These are phyloP conservation scores for Rhizopogon sp. DNA, from an alignment of 768 basidiomycete species.

Conservation along the genomic window DNA sequence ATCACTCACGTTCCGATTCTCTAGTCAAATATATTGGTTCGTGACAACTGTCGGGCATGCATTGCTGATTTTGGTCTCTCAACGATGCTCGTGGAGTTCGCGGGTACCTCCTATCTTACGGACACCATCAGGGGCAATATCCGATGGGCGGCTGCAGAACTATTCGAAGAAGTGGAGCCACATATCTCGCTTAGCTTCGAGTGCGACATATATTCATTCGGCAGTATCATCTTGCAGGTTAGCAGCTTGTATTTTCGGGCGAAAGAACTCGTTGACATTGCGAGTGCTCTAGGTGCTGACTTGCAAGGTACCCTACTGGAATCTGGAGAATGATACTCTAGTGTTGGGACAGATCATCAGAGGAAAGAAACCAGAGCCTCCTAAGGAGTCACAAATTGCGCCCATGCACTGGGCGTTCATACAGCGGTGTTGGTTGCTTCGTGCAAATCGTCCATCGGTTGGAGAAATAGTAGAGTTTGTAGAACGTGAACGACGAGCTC, in stretches of 20 bases:
- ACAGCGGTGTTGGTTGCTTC: background rate
- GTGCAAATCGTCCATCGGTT: too few relatives aligned
- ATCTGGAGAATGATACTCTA: background rate
- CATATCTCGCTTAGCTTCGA: slow-evolving; percentile 9
- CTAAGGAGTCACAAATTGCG: too few relatives aligned
- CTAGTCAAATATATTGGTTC: slow-evolving; percentile 23
- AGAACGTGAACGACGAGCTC: too few relatives aligned
- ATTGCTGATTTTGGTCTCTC: slow-evolving; percentile 32
- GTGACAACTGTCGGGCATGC: slow-evolving; percentile 24
- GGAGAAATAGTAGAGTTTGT: too few relatives aligned
- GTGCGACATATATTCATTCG: slow-evolving; percentile 42
- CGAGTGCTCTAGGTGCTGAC: background rate
- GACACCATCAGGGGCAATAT: slow-evolving; percentile 30
- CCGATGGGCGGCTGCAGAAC: slow-evolving; percentile 37
- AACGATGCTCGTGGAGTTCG: slow-evolving; percentile 30
- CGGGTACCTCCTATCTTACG: slow-evolving; percentile 21
- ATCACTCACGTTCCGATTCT: too few relatives aligned
- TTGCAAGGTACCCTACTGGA: background rate
- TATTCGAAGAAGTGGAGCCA: background rate
- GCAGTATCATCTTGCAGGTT: slow-evolving; percentile 11
- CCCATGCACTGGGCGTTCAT: background rate
- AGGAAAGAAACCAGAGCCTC: too few relatives aligned
- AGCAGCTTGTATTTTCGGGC: background rate
- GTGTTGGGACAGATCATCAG: too few relatives aligned
- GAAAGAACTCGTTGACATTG: background rate